Conservation (phyloP, 176 grass and related monocot species). For the Areca catechu region DNA sequence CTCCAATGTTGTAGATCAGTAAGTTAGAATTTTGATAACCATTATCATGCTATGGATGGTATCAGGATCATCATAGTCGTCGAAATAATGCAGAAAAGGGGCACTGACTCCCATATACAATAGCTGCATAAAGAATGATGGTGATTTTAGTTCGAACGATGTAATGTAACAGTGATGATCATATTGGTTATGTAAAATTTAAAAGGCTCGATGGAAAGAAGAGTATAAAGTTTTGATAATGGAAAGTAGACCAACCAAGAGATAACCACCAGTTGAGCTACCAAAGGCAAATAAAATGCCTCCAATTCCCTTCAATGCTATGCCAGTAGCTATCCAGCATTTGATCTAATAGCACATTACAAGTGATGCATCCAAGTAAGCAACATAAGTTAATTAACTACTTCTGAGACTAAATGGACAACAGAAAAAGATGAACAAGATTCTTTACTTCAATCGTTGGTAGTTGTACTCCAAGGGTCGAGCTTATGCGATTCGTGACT, state of each 20-base stretch:
- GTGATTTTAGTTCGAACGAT: too few relatives aligned
- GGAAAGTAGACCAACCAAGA: not conserved
- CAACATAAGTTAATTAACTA: not conserved
- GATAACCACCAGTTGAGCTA: slow-evolving; percentile 1
- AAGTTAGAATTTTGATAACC: not conserved
- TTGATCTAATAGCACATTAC: slow-evolving; percentile 8
- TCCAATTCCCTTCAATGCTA: slow-evolving; percentile 10
- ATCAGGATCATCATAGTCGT: not conserved
- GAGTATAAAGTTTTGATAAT: too few relatives aligned
- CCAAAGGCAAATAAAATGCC: slow-evolving; percentile 8
- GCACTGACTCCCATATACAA: slow-evolving; percentile 8
- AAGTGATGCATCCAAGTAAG: too few relatives aligned
- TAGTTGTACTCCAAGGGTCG: not conserved
- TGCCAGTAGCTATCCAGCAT: slow-evolving; percentile 6
- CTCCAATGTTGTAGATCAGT: too few relatives aligned
- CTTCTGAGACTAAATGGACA: not conserved
- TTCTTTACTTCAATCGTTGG: not conserved
- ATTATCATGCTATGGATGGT: not conserved
- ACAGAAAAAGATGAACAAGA: not conserved
- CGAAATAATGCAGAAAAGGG: slow-evolving; percentile 4
- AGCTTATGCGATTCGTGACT: not conserved
- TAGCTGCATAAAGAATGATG: not conserved
- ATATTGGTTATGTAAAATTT: too few relatives aligned
- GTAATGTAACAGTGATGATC: too few relatives aligned
- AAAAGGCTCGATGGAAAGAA: too few relatives aligned